phyloP scores from a whole-genome alignment of 139 green algal genomes.

The Medakamo hakoo region DNA sequence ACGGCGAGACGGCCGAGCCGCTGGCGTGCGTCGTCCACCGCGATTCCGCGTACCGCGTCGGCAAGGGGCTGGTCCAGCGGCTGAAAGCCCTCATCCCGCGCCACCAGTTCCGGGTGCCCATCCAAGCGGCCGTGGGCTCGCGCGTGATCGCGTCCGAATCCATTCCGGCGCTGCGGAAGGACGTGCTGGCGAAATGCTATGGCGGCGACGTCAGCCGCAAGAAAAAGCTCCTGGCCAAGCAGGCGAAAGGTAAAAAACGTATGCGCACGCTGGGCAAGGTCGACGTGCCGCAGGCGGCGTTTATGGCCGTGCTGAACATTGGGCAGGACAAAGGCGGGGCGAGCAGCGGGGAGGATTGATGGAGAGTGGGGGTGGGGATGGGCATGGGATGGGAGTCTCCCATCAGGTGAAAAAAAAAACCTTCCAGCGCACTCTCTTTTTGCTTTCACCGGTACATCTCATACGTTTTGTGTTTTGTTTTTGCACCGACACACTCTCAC shows the following conservation, averaged over 20 bases:
- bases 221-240: slow-evolving; percentile 95
- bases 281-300: slow-evolving; percentile 86
- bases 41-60: slow-evolving; percentile 49
- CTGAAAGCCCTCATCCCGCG: slow-evolving; percentile 91
- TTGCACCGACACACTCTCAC: too few relatives aligned
- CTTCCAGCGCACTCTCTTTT: not conserved
- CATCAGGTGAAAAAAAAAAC: too few relatives aligned
- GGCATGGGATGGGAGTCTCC: not conserved
- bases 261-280: slow-evolving; percentile 74
- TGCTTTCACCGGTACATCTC: not conserved
- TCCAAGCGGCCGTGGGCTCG: slow-evolving; percentile 74
- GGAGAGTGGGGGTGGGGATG: not conserved
- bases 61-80: slow-evolving; percentile 52
- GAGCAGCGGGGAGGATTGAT: not conserved
- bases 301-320: slow-evolving; percentile 89
- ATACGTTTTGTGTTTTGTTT: not conserved
- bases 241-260: slow-evolving; percentile 90
- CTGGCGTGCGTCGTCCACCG: slow-evolving; percentile 69
- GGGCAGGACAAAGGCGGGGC: slow-evolving; percentile 35
- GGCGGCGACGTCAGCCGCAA: slow-evolving; percentile 52
- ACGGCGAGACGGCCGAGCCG: slow-evolving; percentile 65
- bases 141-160: slow-evolving; percentile 61
- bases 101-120: slow-evolving; percentile 74
- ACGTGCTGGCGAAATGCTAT: slow-evolving; percentile 96
- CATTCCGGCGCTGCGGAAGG: slow-evolving; percentile 72